Percentiles rank a stretch among this genome's conserved stretches.
Conservation (phyloP, 129 eudicot species). For the Flaveria bidentis region DNA sequence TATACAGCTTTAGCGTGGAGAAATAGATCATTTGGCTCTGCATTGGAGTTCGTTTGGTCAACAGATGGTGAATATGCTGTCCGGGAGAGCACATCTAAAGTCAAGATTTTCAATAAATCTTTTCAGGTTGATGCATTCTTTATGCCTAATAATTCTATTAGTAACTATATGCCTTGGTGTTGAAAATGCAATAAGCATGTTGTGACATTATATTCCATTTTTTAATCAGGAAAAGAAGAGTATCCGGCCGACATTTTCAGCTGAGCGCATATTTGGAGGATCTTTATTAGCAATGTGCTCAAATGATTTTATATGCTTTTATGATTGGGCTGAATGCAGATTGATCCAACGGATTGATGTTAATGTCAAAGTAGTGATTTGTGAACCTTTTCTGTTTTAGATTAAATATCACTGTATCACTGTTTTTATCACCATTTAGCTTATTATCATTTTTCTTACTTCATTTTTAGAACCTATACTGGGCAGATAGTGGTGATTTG, state of each 20-base stretch:
- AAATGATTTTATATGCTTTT: slow-evolving; percentile 93
- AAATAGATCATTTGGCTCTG: slow-evolving; percentile 97
- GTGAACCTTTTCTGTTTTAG: background rate
- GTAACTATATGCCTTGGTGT: background rate
- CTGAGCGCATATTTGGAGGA: slow-evolving; percentile 88
- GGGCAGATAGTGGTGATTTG: slow-evolving; percentile 99
- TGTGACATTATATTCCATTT: background rate
- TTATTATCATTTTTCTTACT: slow-evolving; percentile 19
- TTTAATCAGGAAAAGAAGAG: slow-evolving; percentile 84
- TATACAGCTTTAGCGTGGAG: slow-evolving; percentile 99
- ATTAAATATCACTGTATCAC: background rate
- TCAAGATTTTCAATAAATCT: slow-evolving; percentile 80
- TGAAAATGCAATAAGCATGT: background rate
- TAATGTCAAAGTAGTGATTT: slow-evolving; percentile 65
- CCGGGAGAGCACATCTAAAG: slow-evolving; percentile 93
- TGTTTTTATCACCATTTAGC: background rate
- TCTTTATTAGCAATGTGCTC: slow-evolving; percentile 86
- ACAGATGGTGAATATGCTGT: slow-evolving; percentile 97
- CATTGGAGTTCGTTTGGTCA: slow-evolving; percentile 96
- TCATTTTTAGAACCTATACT: slow-evolving; percentile 70
- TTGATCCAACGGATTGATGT: slow-evolving; percentile 93
- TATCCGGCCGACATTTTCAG: slow-evolving; percentile 93
- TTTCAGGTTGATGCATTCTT: slow-evolving; percentile 54
- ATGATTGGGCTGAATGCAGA: slow-evolving; percentile 98
- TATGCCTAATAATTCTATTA: background rate